These are phyloP conservation scores for Trichoderma arundinaceum DNA, from an alignment of 2,329 filamentous ascomycete species.

Conservation along the genomic window DNA sequence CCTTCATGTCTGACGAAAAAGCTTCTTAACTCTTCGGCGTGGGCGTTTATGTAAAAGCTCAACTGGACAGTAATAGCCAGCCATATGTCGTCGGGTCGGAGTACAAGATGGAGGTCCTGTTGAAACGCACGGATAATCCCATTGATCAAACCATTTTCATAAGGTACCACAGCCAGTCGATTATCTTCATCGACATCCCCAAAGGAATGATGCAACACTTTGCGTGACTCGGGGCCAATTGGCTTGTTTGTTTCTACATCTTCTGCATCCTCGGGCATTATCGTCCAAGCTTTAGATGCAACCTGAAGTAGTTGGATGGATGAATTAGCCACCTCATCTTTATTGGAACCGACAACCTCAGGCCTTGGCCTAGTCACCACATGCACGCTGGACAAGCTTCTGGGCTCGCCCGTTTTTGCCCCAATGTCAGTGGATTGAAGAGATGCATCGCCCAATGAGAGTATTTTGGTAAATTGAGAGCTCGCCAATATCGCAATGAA, in stretches of 20 bases:
- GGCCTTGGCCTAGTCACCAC: constrained; percentile 16
- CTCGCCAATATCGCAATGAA: neutral
- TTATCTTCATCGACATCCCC: neutral
- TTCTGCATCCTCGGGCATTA: neutral
- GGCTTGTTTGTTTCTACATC: constrained; percentile 1
- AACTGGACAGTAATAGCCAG: constrained; percentile 40
- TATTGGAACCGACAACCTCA: neutral
- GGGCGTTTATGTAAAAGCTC: constrained; percentile 34
- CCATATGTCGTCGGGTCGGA: constrained; percentile 40
- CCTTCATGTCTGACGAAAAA: constrained; percentile 32
- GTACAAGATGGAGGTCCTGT: constrained; percentile 35
- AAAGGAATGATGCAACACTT: constrained; percentile 13
- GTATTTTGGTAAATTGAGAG: neutral
- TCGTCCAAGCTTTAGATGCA: neutral
- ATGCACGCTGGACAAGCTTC: neutral
- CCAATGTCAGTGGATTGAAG: neutral
- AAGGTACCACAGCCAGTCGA: neutral
- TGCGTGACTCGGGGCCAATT: constrained; percentile 13
- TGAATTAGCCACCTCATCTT: neutral
- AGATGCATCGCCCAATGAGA: neutral
- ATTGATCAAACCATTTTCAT: constrained; percentile 7
- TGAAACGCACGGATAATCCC: constrained; percentile 21
- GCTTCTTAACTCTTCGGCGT: constrained; percentile 30
- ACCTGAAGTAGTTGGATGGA: neutral
- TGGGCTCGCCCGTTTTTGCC: no score